Evolutionary conservation across 1,139 yeast genomes (phyloP), one percentile per base, ranked within the genome.

Genomic region (Yamadazyma trypodendri): DNA sequence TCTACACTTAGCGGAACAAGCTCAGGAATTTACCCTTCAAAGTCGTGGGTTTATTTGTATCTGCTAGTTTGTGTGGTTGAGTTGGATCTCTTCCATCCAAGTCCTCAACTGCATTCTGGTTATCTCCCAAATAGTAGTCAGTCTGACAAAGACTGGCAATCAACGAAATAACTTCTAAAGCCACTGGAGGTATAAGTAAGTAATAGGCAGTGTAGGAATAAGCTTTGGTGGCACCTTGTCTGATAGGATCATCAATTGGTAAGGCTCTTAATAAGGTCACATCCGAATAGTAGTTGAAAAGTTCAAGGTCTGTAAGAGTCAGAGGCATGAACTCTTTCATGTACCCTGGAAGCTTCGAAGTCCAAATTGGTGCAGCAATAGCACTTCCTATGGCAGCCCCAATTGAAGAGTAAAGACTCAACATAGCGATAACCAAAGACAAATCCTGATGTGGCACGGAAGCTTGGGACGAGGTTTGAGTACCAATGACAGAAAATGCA

Each of bases 361-460:
- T 58, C 78, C 78, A 73, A 27, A 74, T 60, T n/a, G 74, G 73
- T 39, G 74, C 75, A 21, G 75, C 62, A 28, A 72, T 56, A 6
- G 77, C 62, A 32, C 59, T 51, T 8, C 78, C 79, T 34, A 74
- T 51, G 10, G 74, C 71, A 33, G 60, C 50, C 30, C 78, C 79
- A 41, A 74, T 61, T 31, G 72, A 72, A 48, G 73, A 61, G 52
- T 65, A 60, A 28, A 77, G 55, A n/a, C 60, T 46, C 40, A 72
- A 59, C 18, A 74, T 48, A 2, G 77, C 63, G 37, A 75, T 72
- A 24, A 67, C 61, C 27, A 68, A 55, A 3, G 74, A 72, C 56
- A 72, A 55, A 50, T 71, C 72, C 41, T 67, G 73, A 51, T 74
- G 79, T 14, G 66, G 63, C 32, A 63, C 68, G 6, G 66, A 58